Conservation (phyloP, 345 rosid genomes). For the Moricandia moricandioides region DNA sequence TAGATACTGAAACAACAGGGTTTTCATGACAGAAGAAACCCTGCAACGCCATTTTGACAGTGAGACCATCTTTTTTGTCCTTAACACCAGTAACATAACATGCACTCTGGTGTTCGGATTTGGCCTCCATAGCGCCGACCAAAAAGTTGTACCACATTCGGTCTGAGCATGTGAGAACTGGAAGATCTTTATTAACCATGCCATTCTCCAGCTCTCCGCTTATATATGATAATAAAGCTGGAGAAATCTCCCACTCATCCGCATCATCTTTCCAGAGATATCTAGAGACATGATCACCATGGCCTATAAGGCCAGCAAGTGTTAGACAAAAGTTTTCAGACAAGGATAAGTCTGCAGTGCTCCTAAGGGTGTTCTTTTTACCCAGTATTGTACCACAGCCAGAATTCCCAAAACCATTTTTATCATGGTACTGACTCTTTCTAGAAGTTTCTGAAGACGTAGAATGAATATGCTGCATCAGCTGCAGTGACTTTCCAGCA, state of each 20-base stretch:
- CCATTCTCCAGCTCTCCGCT: conserved; percentile 32
- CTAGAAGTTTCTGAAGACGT: conserved; percentile 38
- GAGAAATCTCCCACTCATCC: conserved; percentile 37
- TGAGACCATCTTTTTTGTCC: conserved; percentile 24
- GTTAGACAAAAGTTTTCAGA: conserved; percentile 73
- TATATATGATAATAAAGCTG: conserved; percentile 35
- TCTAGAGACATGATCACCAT: conserved; percentile 65
- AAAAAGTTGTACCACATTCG: conserved; percentile 58
- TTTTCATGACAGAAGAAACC: conserved; percentile 73
- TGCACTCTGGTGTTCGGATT: conserved; percentile 35
- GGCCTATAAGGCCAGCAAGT: conserved; percentile 73
- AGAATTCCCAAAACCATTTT: conserved; percentile 40
- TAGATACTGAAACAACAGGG: conserved; percentile 65
- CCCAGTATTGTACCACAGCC: background rate
- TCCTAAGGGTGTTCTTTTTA: conserved; percentile 19
- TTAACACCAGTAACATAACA: conserved; percentile 29
- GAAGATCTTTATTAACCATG: conserved; percentile 34
- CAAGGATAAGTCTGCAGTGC: conserved; percentile 59
- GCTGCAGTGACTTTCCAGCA: conserved; percentile 96
- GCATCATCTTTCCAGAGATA: conserved; percentile 48
- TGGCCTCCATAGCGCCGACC: conserved; percentile 38
- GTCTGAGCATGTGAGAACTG: conserved; percentile 43
- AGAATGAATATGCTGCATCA: conserved; percentile 66
- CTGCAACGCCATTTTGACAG: conserved; percentile 32
- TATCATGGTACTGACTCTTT: conserved; percentile 31